Conservation (phyloP, 2,329 filamentous ascomycete species). For the Phialophora tarda region DNA sequence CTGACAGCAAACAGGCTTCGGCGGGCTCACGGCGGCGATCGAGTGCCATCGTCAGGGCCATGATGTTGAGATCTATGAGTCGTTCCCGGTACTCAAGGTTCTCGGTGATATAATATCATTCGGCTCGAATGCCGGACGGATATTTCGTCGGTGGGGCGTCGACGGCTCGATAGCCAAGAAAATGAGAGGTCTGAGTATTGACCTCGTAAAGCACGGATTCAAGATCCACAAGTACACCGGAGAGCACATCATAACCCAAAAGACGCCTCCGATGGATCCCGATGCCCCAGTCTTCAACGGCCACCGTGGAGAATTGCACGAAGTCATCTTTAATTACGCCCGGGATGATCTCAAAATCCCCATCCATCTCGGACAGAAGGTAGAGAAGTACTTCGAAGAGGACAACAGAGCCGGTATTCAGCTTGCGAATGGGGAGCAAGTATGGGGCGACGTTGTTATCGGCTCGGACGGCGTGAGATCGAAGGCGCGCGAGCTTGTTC, state of each 20-base stretch:
- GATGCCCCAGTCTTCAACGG: slow-evolving; percentile 65
- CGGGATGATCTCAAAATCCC: slow-evolving; percentile 61
- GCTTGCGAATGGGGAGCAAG: slow-evolving; percentile 55
- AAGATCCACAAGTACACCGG: slow-evolving; percentile 68
- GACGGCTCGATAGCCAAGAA: slow-evolving; percentile 55
- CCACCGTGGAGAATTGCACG: slow-evolving; percentile 65
- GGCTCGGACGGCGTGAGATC: slow-evolving; percentile 35
- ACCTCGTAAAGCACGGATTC: slow-evolving; percentile 61
- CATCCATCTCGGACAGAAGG: slow-evolving; percentile 59
- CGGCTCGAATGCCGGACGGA: slow-evolving; percentile 65
- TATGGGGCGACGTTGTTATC: slow-evolving; percentile 39
- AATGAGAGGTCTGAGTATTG: slow-evolving; percentile 59
- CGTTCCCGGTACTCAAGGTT: slow-evolving; percentile 56
- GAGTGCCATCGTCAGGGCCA: slow-evolving; percentile 41
- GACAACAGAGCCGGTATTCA: slow-evolving; percentile 58
- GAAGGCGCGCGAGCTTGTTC: slow-evolving; percentile 35
- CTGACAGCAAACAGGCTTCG: slow-evolving; percentile 40
- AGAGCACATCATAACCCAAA: slow-evolving; percentile 65
- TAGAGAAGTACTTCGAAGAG: slow-evolving; percentile 62
- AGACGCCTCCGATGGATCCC: slow-evolving; percentile 50
- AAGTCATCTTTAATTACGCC: slow-evolving; percentile 65
- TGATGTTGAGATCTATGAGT: slow-evolving; percentile 36
- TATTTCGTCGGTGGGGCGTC: slow-evolving; percentile 63
- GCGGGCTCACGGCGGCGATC: slow-evolving; percentile 45
- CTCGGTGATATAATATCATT: slow-evolving; percentile 69